Conservation (phyloP, 306 rosid species). For the Corylus heterophylla region DNA sequence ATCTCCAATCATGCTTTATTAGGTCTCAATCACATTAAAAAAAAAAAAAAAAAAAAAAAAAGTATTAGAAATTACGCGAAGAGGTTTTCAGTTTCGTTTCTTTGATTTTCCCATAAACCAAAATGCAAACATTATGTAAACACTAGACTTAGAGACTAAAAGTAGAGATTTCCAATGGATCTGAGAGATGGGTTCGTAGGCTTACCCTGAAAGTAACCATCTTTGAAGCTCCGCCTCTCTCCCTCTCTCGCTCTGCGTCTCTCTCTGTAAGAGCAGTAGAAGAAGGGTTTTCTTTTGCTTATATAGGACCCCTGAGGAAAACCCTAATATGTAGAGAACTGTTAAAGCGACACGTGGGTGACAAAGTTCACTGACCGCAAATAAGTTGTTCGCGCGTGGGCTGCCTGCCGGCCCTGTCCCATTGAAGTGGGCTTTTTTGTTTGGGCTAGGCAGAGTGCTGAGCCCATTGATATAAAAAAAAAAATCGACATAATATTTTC, state of each 20-base stretch:
- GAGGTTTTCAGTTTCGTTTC: not conserved
- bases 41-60: not conserved
- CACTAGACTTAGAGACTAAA: not conserved
- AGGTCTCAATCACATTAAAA: too few relatives aligned
- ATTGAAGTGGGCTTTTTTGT: not conserved
- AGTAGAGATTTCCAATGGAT: not conserved
- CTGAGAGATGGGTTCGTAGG: not conserved
- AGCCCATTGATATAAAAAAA: not conserved
- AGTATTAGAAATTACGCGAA: not conserved
- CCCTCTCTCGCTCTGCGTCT: conserved; percentile 8
- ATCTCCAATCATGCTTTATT: not conserved
- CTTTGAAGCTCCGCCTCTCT: conserved; percentile 14
- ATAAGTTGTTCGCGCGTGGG: not conserved
- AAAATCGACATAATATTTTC: not conserved
- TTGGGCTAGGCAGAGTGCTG: not conserved
- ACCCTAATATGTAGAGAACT: conserved; percentile 31
- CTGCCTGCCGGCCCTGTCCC: not conserved
- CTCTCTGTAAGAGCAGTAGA: not conserved
- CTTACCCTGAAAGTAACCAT: conserved; percentile 74
- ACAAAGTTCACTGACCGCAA: not conserved
- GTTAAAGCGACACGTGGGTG: not conserved
- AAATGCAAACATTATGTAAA: not conserved
- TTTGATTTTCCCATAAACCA: not conserved
- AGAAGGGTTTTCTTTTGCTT: conserved; percentile 34
- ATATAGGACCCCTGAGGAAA: conserved; percentile 25